Evolutionary conservation across 768 basidiomycete genomes (phyloP).

Genomic region (Steccherinum ochraceum): DNA sequence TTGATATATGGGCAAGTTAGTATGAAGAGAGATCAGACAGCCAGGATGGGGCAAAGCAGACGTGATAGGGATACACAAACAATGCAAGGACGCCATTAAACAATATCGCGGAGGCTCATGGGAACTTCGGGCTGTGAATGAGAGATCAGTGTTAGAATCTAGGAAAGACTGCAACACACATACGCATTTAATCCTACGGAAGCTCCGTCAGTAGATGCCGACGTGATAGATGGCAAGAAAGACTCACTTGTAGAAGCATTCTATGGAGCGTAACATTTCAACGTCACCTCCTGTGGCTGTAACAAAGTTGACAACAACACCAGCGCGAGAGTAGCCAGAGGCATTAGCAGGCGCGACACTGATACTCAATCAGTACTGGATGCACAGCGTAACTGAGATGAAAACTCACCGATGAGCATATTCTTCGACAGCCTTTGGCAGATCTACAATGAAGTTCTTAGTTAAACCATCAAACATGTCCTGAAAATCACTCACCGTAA

Average conservation of each 20-base stretch:
- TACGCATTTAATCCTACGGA: conserved; percentile 67
- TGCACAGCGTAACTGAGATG: not conserved
- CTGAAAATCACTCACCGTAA: conserved; percentile 52
- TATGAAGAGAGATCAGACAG: conserved; percentile 24
- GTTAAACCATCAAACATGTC: conserved; percentile 8
- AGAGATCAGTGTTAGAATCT: conserved; percentile 5
- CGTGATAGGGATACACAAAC: conserved; percentile 77
- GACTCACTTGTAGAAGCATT: conserved; percentile 93
- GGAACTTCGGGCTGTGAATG: conserved; percentile 78
- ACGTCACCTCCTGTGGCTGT: conserved; percentile 97
- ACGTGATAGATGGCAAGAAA: conserved; percentile 9
- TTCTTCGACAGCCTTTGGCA: conserved; percentile 94
- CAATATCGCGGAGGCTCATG: conserved; percentile 82
- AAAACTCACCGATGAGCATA: conserved; percentile 81
- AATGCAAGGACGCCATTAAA: conserved; percentile 45
- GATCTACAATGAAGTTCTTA: conserved; percentile 39
- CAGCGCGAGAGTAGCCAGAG: conserved; percentile 78
- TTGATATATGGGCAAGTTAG: conserved; percentile 44
- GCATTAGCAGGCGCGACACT: conserved; percentile 86
- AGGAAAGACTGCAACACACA: conserved; percentile 23
- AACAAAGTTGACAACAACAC: conserved; percentile 93
- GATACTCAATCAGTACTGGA: conserved; percentile 9
- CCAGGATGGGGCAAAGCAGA: conserved; percentile 11
- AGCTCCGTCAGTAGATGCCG: conserved; percentile 3
- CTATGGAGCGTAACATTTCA: conserved; percentile 96